Conservation (phyloP, 345 rosid genomes). For the Diplotaxis tenuifolia region DNA sequence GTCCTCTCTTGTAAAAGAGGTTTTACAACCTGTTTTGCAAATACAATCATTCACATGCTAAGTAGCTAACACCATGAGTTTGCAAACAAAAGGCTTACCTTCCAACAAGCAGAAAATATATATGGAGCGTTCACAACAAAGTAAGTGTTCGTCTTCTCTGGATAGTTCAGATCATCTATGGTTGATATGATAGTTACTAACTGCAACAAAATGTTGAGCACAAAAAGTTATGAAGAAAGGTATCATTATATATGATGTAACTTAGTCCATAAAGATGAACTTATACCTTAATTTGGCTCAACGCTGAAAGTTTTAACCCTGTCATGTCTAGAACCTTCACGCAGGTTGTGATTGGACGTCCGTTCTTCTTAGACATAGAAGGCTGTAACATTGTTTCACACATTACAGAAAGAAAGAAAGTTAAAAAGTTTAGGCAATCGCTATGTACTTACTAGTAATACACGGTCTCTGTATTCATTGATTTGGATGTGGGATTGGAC, state of each 20-base stretch:
- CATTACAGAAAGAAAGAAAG: slow-evolving; percentile 11
- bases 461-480: slow-evolving; percentile 86
- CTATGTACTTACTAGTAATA: slow-evolving; percentile 65
- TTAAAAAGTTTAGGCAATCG: neutral
- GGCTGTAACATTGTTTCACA: slow-evolving; percentile 53
- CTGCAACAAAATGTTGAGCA: slow-evolving; percentile 47
- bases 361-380: slow-evolving; percentile 64
- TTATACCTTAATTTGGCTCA: slow-evolving; percentile 79
- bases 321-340: slow-evolving; percentile 92
- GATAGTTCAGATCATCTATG: slow-evolving; percentile 91
- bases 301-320: slow-evolving; percentile 82
- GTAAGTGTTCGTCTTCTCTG: slow-evolving; percentile 87
- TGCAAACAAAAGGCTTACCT: slow-evolving; percentile 42
- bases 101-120: slow-evolving; percentile 95
- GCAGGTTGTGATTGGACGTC: slow-evolving; percentile 80
- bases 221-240: neutral
- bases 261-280: slow-evolving; percentile 1
- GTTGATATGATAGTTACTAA: slow-evolving; percentile 76
- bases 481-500: slow-evolving; percentile 95
- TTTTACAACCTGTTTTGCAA: slow-evolving; percentile 65
- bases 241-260: neutral
- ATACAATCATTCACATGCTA: neutral
- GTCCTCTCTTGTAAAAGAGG: slow-evolving; percentile 96
- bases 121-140: slow-evolving; percentile 88
- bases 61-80: slow-evolving; percentile 10